Percentiles rank a stretch among this genome's conserved stretches.
phyloP scores from a whole-genome alignment of 345 rosid genomes.

The Cardamine chenopodiifolia region DNA sequence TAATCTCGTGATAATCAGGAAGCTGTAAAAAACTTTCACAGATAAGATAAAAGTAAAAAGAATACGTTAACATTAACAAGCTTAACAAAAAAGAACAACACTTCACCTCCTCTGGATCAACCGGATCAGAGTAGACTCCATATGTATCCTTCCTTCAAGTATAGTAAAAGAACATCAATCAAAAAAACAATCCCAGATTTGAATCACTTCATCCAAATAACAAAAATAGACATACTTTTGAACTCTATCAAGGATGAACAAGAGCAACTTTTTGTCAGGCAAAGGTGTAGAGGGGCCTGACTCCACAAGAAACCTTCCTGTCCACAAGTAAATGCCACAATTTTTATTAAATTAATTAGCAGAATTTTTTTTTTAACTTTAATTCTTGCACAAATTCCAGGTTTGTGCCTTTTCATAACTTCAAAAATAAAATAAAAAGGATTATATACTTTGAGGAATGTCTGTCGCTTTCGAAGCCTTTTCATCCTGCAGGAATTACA shows the following conservation, averaged over 20 bases:
- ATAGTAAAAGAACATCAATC: conserved; percentile 1
- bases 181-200: conserved; percentile 35
- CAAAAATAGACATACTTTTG: conserved; percentile 64
- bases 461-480: conserved; percentile 75
- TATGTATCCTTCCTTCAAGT: conserved; percentile 84
- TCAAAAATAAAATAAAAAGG: conserved; percentile 19
- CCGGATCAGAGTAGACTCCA: conserved; percentile 92
- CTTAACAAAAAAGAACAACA: not conserved
- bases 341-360: conserved; percentile 22
- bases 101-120: conserved; percentile 78
- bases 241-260: conserved; percentile 95
- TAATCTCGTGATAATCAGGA: conserved; percentile 81
- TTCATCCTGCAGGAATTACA: conserved; percentile 63
- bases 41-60: conserved; percentile 6
- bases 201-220: conserved; percentile 26
- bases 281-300: conserved; percentile 86
- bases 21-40: conserved; percentile 55
- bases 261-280: conserved; percentile 94
- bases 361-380: too few species aligned
- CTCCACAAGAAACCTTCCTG: conserved; percentile 79
- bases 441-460: conserved; percentile 58
- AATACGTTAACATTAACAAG: not conserved
- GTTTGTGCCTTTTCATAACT: conserved; percentile 43
- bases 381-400: not conserved
- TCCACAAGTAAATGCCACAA: conserved; percentile 54